Percentiles rank a stretch among this genome's conserved stretches.
phyloP scores from a whole-genome alignment of 202 grass and related monocot species.

The Carex sylvatica region DNA sequence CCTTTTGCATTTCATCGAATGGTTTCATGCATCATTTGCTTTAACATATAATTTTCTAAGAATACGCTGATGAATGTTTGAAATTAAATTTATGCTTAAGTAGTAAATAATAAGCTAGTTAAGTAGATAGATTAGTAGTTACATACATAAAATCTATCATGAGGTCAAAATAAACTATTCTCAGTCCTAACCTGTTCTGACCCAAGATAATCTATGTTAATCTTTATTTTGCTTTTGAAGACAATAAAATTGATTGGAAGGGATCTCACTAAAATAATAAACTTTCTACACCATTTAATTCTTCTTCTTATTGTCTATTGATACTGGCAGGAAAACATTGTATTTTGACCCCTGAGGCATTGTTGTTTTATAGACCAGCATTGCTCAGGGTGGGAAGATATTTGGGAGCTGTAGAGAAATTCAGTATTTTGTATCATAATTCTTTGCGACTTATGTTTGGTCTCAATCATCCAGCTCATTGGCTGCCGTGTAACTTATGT shows the following conservation, averaged over 20 bases:
- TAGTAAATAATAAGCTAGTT: slow-evolving; percentile 1
- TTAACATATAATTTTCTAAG: not conserved
- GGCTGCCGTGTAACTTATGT: not conserved
- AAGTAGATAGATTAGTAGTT: not conserved
- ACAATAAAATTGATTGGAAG: not conserved
- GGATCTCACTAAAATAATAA: not conserved
- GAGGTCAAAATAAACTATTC: not conserved
- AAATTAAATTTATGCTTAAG: not conserved
- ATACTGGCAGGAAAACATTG: slow-evolving; percentile 7
- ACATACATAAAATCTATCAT: not conserved
- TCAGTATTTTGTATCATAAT: slow-evolving; percentile 12
- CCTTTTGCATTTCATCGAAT: not conserved
- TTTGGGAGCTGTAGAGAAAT: not conserved
- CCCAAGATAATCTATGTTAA: not conserved
- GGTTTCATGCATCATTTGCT: not conserved
- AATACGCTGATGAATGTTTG: not conserved
- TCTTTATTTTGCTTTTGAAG: not conserved
- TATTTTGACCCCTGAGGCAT: not conserved
- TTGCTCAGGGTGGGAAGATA: not conserved
- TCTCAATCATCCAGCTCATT: slow-evolving; percentile 5
- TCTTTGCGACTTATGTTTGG: not conserved
- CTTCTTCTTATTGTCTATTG: not conserved
- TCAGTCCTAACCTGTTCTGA: not conserved
- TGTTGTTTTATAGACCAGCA: not conserved
- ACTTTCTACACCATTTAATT: not conserved